phyloP scores from a whole-genome alignment of 2,329 filamentous ascomycete genomes.

The Hymenoscyphus fraxineus region DNA sequence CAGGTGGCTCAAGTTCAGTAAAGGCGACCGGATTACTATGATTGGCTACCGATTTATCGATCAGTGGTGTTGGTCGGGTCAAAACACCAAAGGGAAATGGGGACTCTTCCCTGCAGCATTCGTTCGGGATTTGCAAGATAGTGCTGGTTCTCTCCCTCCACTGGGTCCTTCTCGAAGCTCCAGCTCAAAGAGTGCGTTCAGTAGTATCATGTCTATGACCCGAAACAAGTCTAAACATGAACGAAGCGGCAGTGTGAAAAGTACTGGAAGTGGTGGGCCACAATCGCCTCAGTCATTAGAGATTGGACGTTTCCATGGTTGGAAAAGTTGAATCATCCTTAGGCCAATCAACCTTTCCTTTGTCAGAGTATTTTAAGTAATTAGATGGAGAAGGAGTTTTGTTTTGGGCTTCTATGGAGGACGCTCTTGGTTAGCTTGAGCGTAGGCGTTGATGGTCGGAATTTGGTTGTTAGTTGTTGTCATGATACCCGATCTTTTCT shows the following conservation, averaged over 20 bases:
- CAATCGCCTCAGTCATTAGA: not conserved
- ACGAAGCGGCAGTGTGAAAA: constrained; percentile 15
- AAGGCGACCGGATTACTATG: constrained; percentile 30
- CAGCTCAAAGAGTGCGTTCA: constrained; percentile 9
- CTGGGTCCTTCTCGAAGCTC: constrained; percentile 3
- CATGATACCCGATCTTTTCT: constrained; percentile 2
- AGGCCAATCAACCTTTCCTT: not conserved
- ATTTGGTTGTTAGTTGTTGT: not conserved
- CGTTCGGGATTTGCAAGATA: constrained; percentile 25
- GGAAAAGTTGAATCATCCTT: not conserved
- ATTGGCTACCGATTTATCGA: constrained; percentile 31
- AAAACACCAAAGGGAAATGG: constrained; percentile 32
- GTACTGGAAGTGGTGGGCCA: constrained; percentile 9
- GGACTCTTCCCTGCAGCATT: constrained; percentile 32
- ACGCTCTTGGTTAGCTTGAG: not conserved
- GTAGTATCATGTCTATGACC: constrained; percentile 12
- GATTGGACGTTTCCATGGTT: not conserved
- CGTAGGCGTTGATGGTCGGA: not conserved
- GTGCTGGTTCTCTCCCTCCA: not conserved
- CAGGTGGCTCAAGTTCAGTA: constrained; percentile 32
- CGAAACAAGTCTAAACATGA: constrained; percentile 16
- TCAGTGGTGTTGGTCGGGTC: constrained; percentile 34
- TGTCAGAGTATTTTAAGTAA: not conserved
- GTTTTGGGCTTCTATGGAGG: not conserved
- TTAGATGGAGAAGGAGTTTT: not conserved